A percentile compares a stretch with the other conserved stretches of the same genome.
Conservation (phyloP, 768 basidiomycete species). For the Russula sp. region DNA sequence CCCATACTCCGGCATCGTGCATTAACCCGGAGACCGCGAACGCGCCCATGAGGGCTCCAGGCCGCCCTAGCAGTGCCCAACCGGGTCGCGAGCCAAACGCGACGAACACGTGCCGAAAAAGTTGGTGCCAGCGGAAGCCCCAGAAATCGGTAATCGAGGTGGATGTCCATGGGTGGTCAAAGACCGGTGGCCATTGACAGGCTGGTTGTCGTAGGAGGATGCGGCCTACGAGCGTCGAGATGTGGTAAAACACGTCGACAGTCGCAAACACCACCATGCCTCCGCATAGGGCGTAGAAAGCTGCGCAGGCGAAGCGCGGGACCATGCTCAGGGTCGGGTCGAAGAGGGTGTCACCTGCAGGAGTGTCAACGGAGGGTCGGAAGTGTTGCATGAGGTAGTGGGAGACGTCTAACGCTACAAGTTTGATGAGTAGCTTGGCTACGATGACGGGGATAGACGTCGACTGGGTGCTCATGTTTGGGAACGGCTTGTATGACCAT, state of each 20-base stretch:
- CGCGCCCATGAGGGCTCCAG: constrained; percentile 52
- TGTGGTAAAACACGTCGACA: background rate
- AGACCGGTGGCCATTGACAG: constrained; percentile 40
- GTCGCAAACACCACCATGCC: background rate
- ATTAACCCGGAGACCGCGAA: constrained; percentile 58
- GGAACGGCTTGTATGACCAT: constrained; percentile 24
- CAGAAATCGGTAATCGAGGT: constrained; percentile 43
- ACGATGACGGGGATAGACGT: background rate
- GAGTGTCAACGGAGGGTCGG: constrained; percentile 13
- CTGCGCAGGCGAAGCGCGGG: background rate
- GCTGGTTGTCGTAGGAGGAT: constrained; percentile 37
- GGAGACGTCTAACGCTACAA: constrained; percentile 12
- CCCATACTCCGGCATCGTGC: constrained; percentile 58
- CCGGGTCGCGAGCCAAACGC: constrained; percentile 38
- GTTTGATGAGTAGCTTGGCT: constrained; percentile 2
- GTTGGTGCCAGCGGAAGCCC: constrained; percentile 43
- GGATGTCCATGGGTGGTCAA: constrained; percentile 39
- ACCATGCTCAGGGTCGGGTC: constrained; percentile 4
- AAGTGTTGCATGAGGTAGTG: constrained; percentile 13
- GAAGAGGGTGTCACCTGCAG: constrained; percentile 24
- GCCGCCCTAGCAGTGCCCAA: constrained; percentile 46
- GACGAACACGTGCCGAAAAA: constrained; percentile 37
- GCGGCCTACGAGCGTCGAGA: constrained; percentile 32
- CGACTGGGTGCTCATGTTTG: background rate
- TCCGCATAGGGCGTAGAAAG: background rate